Evolutionary conservation across 768 basidiomycete genomes (phyloP).

Genomic region (Termitomyces sp.): DNA sequence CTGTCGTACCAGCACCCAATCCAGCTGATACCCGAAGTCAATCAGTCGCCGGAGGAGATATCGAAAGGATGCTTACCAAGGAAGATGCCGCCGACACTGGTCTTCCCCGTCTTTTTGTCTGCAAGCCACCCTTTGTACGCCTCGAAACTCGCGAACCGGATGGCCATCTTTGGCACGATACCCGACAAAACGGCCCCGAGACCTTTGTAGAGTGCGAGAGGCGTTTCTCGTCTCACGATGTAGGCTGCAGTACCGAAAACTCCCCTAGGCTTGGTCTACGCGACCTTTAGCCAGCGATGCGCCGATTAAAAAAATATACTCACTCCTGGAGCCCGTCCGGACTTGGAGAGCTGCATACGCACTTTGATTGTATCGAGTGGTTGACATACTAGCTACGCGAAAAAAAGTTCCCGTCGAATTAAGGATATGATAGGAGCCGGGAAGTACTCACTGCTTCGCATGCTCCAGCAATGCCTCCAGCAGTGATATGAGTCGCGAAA

Average conservation of each 20-base stretch:
- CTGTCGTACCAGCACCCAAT: conserved; percentile 91
- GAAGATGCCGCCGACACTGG: conserved; percentile 79
- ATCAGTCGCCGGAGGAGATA: neutral
- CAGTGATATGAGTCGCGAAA: conserved; percentile 88
- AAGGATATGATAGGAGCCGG: neutral
- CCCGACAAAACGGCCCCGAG: conserved; percentile 95
- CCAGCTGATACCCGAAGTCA: conserved; percentile 56
- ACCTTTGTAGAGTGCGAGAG: conserved; percentile 95
- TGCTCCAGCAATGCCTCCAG: conserved; percentile 91
- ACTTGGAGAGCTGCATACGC: conserved; percentile 96
- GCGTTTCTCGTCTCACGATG: conserved; percentile 89
- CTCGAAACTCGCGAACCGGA: conserved; percentile 97
- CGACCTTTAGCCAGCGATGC: conserved; percentile 3
- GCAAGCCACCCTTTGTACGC: conserved; percentile 85
- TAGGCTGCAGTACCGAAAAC: conserved; percentile 88
- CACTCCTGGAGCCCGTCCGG: conserved; percentile 79
- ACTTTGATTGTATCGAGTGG: conserved; percentile 99
- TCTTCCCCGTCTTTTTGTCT: conserved; percentile 74
- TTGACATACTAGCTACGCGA: conserved; percentile 70
- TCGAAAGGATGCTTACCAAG: conserved; percentile 52
- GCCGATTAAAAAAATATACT: conserved; percentile 29
- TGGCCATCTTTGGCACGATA: conserved; percentile 99
- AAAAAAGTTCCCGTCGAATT: neutral
- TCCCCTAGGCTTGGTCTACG: conserved; percentile 85
- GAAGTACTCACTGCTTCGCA: conserved; percentile 76